Evolutionary conservation across 2,329 filamentous ascomycete species (phyloP).

Genomic region (Exophiala dermatitidis): DNA sequence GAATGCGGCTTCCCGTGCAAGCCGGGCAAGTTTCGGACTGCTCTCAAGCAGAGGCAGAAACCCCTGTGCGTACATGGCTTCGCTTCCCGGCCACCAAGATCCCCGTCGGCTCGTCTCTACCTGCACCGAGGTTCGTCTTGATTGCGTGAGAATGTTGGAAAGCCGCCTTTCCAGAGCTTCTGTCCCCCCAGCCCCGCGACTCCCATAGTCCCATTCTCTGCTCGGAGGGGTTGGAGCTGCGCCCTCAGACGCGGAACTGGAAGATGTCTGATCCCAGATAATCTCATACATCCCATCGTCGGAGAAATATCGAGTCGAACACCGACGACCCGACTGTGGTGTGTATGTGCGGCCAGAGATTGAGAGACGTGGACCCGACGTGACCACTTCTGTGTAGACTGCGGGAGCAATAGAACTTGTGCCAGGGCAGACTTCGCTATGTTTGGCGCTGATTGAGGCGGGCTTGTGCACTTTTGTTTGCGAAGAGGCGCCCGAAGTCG

Average conservation of each 20-base stretch:
- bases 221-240: conserved; percentile 3
- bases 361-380: conserved; percentile 9
- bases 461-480: neutral
- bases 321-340: conserved; percentile 14
- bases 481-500: neutral
- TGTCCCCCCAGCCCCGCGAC: conserved; percentile 10
- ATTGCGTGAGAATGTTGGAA: conserved; percentile 13
- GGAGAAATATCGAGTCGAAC: conserved; percentile 23
- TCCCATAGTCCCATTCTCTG: neutral
- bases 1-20: conserved; percentile 16
- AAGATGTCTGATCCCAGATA: conserved; percentile 25
- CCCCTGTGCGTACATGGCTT: conserved; percentile 2
- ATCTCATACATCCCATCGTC: conserved; percentile 22
- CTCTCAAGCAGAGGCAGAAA: neutral
- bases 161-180: conserved; percentile 18
- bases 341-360: conserved; percentile 1
- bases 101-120: conserved; percentile 3
- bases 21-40: conserved; percentile 14
- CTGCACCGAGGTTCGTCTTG: conserved; percentile 8
- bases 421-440: conserved; percentile 10
- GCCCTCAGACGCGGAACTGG: conserved; percentile 8
- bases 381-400: conserved; percentile 18
- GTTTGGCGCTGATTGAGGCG: conserved; percentile 5
- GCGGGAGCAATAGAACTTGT: conserved; percentile 16
- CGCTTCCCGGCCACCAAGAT: conserved; percentile 5